Evolutionary conservation across 2,329 filamentous ascomycete species (phyloP), one percentile per base, ranked within the genome.

Genomic region (Pestalotiopsis sp.): DNA sequence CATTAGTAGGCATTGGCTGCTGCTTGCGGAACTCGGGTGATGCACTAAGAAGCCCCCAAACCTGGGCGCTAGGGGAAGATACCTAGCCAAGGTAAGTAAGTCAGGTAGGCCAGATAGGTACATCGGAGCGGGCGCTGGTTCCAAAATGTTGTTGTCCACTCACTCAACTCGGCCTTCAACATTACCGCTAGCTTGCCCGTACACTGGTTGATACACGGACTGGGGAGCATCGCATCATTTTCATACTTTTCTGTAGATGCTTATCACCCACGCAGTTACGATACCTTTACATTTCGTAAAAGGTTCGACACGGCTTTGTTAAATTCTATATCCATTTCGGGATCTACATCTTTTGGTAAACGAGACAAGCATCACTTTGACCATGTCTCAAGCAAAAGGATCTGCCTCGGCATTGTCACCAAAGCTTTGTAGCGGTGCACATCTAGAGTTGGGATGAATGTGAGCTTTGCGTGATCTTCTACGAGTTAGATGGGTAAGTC

Each of bases 1-100:
- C 65, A 41, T 52, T 67, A 59, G 65, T 56, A 56, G 65, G 27
- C 56, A 49, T 23, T 56, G 57, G 38, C 25, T 61, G 25, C 52
- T 20, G 45, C 45, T 59, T 67, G 36, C 45, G 64, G 64, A 61
- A 56, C 56, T 12, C 56, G 23, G 23, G 23, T 25, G 4, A 13
- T 25, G 13, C n/a, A 49, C 64, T 45, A 25, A 31, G 4, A 31
- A 66, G 27, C n/a, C 25, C 64, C 27, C 41, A 4, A 25, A 58
- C 9, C 7, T 13, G 23, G 23, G 12, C 49, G 41, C 27, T 36
- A 58, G 49, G 41, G 49, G 7, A 49, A 17, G 25, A 39, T 39
- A 49, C 9, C 62, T 25, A 36, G 49, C 62, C 39, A 7, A 23
- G 17, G 7, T 5, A n/a, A 65, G 23, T 25, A 25, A 59, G 56